Evolutionary conservation across 352 stramenopile species (phyloP), one percentile per base, ranked within the genome.

Genomic region (Phytophthora foliorum): DNA sequence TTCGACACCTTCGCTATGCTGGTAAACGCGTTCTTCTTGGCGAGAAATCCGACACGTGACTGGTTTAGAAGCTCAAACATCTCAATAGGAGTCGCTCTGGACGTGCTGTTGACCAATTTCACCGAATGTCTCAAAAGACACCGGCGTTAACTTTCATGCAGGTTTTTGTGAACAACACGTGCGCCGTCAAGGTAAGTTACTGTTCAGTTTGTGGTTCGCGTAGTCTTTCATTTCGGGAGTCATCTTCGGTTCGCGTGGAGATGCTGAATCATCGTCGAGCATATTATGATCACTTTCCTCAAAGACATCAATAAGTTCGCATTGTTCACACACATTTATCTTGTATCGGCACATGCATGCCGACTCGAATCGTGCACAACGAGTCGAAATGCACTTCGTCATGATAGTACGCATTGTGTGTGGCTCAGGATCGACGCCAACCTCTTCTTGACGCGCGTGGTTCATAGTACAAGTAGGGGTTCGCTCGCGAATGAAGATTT

Each of bases 41-140:
- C 44, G 2, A 63, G 29, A 39, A 63, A 55, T 6, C 31, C 56
- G 16, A 63, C 38, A 4, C 55, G 42, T 19, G 55, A 63, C 8
- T 54, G 41, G 19, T 63, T 16, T n/a, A 63, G 31, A 21, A 63
- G 42, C 21, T 46, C 3, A 1, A 63, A 14, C 41, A 55, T 63
- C 14, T 54, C 55, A 24, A 46, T 63, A 13, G 31, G 55, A 22
- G 42, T 45, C 1, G 56, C 56, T 13, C 29, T 10, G 14, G 41
- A 54, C 5, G 41, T 62, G 31, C 17, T 39, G 22, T 63, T 54
- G 2, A 49, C 56, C 4, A 63, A n/a, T 22, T 56, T 63, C 2
- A 64, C 7, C 8, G 19, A 6, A 32, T 9, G 7, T 6, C 41
- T 11, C n/a, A 11, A 27, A 25, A 48, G 41, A 4, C 8, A 25